Conservation (phyloP, 176 grass and related monocot species). For the barley (Hordeum vulgare) region DNA sequence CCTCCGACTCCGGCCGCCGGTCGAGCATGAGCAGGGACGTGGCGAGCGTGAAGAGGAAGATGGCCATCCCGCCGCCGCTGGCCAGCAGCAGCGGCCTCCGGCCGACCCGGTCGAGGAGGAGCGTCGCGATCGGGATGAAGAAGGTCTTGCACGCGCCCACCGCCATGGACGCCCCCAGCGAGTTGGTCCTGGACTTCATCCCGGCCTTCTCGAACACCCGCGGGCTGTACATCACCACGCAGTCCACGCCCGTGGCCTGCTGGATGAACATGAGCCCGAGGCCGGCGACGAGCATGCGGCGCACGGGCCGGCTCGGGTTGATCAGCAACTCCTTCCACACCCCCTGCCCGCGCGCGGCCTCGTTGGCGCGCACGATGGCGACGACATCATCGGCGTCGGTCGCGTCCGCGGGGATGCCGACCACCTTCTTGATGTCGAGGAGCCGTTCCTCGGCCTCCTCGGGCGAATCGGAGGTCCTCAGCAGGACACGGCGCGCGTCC, state of each 20-base stretch:
- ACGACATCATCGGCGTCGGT: constrained; percentile 20
- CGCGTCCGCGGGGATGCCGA: constrained; percentile 40
- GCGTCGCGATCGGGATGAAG: constrained; percentile 65
- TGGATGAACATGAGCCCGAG: constrained; percentile 88
- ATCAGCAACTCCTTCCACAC: constrained; percentile 80
- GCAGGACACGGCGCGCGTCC: constrained; percentile 56
- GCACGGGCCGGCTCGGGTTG: constrained; percentile 53
- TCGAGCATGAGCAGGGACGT: constrained; percentile 44
- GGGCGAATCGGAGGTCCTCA: constrained; percentile 50
- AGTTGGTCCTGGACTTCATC: constrained; percentile 44
- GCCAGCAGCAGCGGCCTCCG: constrained; percentile 67
- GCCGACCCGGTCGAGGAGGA: constrained; percentile 75
- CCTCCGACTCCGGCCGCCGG: constrained; percentile 23
- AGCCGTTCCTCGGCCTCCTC: constrained; percentile 64
- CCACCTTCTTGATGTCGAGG: constrained; percentile 52
- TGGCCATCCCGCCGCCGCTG: constrained; percentile 75
- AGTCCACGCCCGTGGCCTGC: constrained; percentile 86
- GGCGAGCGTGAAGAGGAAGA: constrained; percentile 57
- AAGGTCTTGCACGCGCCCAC: constrained; percentile 82
- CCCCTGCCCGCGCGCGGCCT: neutral
- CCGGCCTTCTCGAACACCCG: constrained; percentile 65
- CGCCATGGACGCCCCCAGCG: constrained; percentile 59
- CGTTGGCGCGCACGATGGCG: constrained; percentile 19
- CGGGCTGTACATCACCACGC: constrained; percentile 83
- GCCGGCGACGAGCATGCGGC: constrained; percentile 55